Conservation (phyloP, 768 basidiomycete species). For the Tylopilus subfusipes region DNA sequence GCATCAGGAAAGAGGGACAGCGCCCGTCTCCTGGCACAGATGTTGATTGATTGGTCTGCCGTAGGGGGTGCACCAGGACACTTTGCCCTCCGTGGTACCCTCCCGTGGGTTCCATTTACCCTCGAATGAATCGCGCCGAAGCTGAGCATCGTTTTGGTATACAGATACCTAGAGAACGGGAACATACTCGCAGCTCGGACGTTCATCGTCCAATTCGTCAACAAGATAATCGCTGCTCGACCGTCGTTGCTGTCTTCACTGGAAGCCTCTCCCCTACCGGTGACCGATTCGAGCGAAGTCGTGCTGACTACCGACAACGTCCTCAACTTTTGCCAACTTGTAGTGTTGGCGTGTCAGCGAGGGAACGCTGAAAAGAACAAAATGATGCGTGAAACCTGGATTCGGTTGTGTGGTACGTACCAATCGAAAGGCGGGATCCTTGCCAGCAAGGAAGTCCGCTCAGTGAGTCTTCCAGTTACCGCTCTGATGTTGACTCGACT, state of each 20-base stretch:
- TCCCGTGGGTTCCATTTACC: constrained; percentile 58
- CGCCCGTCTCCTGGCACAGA: constrained; percentile 78
- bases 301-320: constrained; percentile 68
- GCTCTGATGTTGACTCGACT: not conserved
- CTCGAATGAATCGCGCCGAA: not conserved
- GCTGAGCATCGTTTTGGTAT: constrained; percentile 3
- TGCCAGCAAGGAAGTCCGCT: constrained; percentile 57
- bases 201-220: constrained; percentile 81
- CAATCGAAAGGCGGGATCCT: constrained; percentile 66
- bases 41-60: constrained; percentile 81
- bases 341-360: constrained; percentile 83
- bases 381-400: constrained; percentile 76
- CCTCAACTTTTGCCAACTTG: constrained; percentile 89
- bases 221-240: constrained; percentile 52
- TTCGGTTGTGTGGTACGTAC: constrained; percentile 80
- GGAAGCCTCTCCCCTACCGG: constrained; percentile 42
- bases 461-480: constrained; percentile 41
- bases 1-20: constrained; percentile 87
- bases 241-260: constrained; percentile 41
- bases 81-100: constrained; percentile 80
- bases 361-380: constrained; percentile 78
- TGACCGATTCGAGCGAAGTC: constrained; percentile 55
- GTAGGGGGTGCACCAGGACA: constrained; percentile 51
- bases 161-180: constrained; percentile 76
- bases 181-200: constrained; percentile 91